These are phyloP conservation scores for Neurospora discreta DNA, from an alignment of 495 filamentous ascomycete species.

Conservation along the genomic window DNA sequence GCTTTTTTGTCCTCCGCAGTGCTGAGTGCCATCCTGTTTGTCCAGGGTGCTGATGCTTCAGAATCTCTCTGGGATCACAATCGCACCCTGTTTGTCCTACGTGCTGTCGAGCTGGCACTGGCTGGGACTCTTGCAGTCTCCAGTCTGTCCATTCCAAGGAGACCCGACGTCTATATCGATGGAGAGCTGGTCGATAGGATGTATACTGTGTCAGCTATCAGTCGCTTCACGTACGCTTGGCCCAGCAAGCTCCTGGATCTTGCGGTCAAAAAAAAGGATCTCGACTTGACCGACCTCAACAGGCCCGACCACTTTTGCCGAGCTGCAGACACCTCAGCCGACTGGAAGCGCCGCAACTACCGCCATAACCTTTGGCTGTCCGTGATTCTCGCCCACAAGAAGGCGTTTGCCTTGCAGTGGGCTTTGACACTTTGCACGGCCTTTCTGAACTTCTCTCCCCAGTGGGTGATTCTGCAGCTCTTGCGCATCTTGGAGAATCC, in stretches of 20 bases:
- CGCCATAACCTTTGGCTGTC: slow-evolving; percentile 50
- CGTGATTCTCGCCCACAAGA: slow-evolving; percentile 44
- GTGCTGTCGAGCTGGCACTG: slow-evolving; percentile 26
- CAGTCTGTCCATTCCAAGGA: slow-evolving; percentile 46
- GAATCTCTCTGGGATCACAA: slow-evolving; percentile 17
- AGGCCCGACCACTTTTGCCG: slow-evolving; percentile 39
- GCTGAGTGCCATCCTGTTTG: slow-evolving; percentile 25
- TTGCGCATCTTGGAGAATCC: slow-evolving; percentile 52
- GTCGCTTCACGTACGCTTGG: slow-evolving; percentile 58
- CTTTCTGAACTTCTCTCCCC: slow-evolving; percentile 54
- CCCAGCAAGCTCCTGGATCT: slow-evolving; percentile 39
- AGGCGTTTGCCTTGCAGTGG: slow-evolving; percentile 43
- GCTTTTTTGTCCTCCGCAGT: slow-evolving; percentile 31
- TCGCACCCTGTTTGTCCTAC: slow-evolving; percentile 20
- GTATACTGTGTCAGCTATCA: slow-evolving; percentile 47
- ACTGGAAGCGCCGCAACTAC: slow-evolving; percentile 41
- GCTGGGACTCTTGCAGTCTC: slow-evolving; percentile 25
- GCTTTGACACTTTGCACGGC: slow-evolving; percentile 40
- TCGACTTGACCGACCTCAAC: slow-evolving; percentile 51
- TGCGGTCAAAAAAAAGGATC: slow-evolving; percentile 40
- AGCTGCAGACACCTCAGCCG: slow-evolving; percentile 32
- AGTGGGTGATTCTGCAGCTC: slow-evolving; percentile 56
- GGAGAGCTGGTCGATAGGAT: slow-evolving; percentile 54
- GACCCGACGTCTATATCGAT: slow-evolving; percentile 52
- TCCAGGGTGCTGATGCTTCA: slow-evolving; percentile 26